Conservation (phyloP, 208 protist genomes). For the Vickermania ingenoplastis region DNA sequence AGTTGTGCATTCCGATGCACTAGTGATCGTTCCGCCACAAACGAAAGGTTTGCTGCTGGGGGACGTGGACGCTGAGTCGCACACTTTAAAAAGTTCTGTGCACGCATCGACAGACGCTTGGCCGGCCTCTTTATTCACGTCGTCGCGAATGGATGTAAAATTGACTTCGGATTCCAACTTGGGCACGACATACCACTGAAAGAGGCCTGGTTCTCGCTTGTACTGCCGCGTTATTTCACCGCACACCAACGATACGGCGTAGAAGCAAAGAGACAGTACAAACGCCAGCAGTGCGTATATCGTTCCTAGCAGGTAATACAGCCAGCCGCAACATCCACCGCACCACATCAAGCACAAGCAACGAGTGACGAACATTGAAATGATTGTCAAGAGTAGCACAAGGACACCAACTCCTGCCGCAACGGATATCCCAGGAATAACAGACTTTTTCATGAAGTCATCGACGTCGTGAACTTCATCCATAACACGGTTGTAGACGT, state of each 20-base stretch:
- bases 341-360: neutral
- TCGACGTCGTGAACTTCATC: conserved; percentile 15
- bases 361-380: conserved; percentile 26
- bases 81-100: conserved; percentile 40
- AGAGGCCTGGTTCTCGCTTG: conserved; percentile 48
- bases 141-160: conserved; percentile 18
- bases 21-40: conserved; percentile 20
- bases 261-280: conserved; percentile 4
- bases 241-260: conserved; percentile 9
- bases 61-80: conserved; percentile 10
- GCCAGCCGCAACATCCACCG: neutral
- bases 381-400: conserved; percentile 44
- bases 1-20: conserved; percentile 14
- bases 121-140: conserved; percentile 16
- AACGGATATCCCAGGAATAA: conserved; percentile 21
- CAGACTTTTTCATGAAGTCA: conserved; percentile 63
- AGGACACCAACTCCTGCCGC: conserved; percentile 49
- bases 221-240: conserved; percentile 58
- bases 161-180: conserved; percentile 40
- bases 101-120: conserved; percentile 21
- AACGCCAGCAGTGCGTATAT: conserved; percentile 10
- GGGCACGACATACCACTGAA: conserved; percentile 75
- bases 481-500: conserved; percentile 16
- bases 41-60: conserved; percentile 21
- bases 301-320: conserved; percentile 18